phyloP scores from a whole-genome alignment of 495 filamentous ascomycete species.

The Monascus purpureus region DNA sequence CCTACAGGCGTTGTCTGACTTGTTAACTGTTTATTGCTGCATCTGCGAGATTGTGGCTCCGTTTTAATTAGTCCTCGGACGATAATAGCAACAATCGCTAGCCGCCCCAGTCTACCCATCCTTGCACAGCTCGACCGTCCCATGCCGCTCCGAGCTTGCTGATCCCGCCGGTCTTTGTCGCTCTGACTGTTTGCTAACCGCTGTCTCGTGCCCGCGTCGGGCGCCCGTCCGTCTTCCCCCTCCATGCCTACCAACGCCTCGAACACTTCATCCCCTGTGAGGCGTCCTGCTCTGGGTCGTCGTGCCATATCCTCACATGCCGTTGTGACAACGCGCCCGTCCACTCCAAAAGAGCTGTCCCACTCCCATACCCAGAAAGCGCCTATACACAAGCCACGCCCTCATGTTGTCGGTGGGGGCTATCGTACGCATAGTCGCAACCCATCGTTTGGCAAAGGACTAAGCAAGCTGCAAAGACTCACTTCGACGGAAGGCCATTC shows the following conservation, averaged over 20 bases:
- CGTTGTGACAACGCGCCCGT: slow-evolving; percentile 22
- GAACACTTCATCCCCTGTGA: slow-evolving; percentile 30
- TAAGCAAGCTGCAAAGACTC: slow-evolving; percentile 28
- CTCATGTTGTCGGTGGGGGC: slow-evolving; percentile 31
- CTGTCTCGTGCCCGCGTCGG: too few relatives aligned
- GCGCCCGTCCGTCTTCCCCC: too few relatives aligned
- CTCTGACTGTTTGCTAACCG: too few relatives aligned
- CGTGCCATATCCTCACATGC: slow-evolving; percentile 35
- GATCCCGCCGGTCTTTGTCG: neutral
- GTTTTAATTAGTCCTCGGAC: too few relatives aligned
- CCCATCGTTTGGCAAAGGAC: slow-evolving; percentile 27
- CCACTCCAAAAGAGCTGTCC: slow-evolving; percentile 18
- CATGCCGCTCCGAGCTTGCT: neutral
- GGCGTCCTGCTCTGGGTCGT: slow-evolving; percentile 33
- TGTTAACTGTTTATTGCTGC: neutral
- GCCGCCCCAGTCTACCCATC: neutral
- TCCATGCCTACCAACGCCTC: slow-evolving; percentile 4
- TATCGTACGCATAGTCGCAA: slow-evolving; percentile 32
- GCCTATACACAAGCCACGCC: slow-evolving; percentile 17
- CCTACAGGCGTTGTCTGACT: neutral
- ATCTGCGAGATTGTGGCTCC: too few relatives aligned
- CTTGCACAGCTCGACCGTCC: neutral
- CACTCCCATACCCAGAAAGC: slow-evolving; percentile 18
- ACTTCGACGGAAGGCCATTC: slow-evolving; percentile 13
- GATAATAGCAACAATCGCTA: too few relatives aligned